phyloP scores from a whole-genome alignment of 2,329 filamentous ascomycete species.

The Colletotrichum melonis region DNA sequence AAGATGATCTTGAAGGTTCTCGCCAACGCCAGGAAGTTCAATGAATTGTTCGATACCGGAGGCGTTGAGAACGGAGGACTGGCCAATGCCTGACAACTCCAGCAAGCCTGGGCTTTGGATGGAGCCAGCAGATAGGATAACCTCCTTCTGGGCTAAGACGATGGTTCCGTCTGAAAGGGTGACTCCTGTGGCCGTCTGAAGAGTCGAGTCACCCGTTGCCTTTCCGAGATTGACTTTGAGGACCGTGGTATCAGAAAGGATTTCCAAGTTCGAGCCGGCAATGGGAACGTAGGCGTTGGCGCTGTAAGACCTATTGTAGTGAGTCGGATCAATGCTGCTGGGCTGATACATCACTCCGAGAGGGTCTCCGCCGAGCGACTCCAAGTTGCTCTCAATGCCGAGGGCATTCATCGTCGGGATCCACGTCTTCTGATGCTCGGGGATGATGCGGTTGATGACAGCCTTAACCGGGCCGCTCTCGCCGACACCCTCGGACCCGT shows the following conservation, averaged over 20 bases:
- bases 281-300: constrained; percentile 55
- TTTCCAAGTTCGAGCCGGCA: constrained; percentile 54
- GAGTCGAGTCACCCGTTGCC: constrained; percentile 22
- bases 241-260: constrained; percentile 50
- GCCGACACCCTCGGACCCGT: constrained; percentile 38
- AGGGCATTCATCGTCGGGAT: constrained; percentile 58
- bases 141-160: constrained; percentile 44
- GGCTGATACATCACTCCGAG: constrained; percentile 63
- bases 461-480: constrained; percentile 41
- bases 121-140: constrained; percentile 54
- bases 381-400: constrained; percentile 51
- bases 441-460: constrained; percentile 53
- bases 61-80: constrained; percentile 55
- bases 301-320: constrained; percentile 61
- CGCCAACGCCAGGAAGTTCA: constrained; percentile 67
- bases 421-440: constrained; percentile 54
- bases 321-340: constrained; percentile 58
- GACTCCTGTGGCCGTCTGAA: constrained; percentile 38
- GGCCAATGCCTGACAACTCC: constrained; percentile 67
- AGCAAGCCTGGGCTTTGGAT: constrained; percentile 69
- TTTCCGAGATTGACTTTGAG: constrained; percentile 49
- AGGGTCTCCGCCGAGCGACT: constrained; percentile 61
- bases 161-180: constrained; percentile 40
- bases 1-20: constrained; percentile 49
- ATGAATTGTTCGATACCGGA: constrained; percentile 59